phyloP scores from a whole-genome alignment of 805 yeast species.

The Saccharomycopsis sp. region DNA sequence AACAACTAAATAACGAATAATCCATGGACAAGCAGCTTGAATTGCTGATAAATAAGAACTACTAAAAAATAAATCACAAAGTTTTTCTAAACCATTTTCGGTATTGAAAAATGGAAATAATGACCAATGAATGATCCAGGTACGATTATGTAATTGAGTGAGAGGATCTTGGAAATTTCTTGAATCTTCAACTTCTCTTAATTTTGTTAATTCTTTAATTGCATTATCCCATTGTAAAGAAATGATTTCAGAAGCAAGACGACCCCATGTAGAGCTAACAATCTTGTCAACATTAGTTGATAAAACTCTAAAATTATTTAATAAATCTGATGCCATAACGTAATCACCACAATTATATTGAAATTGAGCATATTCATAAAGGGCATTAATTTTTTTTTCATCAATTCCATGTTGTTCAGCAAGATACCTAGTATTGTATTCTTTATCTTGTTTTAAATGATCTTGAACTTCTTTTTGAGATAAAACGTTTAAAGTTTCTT shows the following conservation, averaged over 20 bases:
- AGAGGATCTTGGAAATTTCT: slow-evolving; percentile 43
- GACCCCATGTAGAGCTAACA: slow-evolving; percentile 58
- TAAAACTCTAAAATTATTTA: slow-evolving; percentile 45
- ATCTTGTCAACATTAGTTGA: slow-evolving; percentile 41
- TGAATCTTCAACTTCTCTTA: slow-evolving; percentile 50
- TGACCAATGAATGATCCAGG: slow-evolving; percentile 64
- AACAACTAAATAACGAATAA: slow-evolving; percentile 51
- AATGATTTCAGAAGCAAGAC: slow-evolving; percentile 50
- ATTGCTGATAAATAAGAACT: slow-evolving; percentile 54
- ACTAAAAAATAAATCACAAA: slow-evolving; percentile 47
- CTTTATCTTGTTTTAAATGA: slow-evolving; percentile 43
- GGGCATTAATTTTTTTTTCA: slow-evolving; percentile 37
- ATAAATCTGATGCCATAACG: slow-evolving; percentile 45
- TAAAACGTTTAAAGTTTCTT: slow-evolving; percentile 35
- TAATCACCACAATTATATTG: slow-evolving; percentile 58
- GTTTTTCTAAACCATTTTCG: slow-evolving; percentile 36
- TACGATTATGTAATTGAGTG: slow-evolving; percentile 49
- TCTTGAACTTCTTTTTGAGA: slow-evolving; percentile 41
- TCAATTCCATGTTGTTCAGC: slow-evolving; percentile 35
- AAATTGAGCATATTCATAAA: slow-evolving; percentile 50
- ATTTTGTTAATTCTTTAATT: slow-evolving; percentile 39
- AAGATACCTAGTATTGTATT: slow-evolving; percentile 39
- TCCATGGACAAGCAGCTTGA: slow-evolving; percentile 67
- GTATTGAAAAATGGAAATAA: slow-evolving; percentile 50
- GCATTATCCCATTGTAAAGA: slow-evolving; percentile 43